Conservation (phyloP, 1,284 basidiomycete species). For the Apiotrichum veenhuisii region DNA sequence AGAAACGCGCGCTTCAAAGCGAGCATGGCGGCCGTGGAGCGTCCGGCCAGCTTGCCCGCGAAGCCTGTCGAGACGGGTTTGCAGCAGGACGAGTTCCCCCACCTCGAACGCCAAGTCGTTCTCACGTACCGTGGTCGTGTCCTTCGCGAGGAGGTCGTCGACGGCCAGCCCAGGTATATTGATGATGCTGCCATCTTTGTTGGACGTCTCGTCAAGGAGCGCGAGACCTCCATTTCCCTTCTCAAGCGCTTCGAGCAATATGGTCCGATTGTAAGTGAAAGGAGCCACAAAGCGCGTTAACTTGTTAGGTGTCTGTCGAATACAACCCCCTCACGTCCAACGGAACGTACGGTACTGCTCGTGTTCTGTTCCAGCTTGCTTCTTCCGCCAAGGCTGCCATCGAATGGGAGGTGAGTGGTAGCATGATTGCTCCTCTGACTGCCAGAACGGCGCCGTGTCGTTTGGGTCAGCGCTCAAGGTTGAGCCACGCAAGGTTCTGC, state of each 20-base stretch:
- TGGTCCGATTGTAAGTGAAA: constrained; percentile 30
- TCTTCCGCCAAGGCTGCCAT: constrained; percentile 27
- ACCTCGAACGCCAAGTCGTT: constrained; percentile 14
- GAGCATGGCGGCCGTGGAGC: background rate
- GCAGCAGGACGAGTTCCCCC: constrained; percentile 2
- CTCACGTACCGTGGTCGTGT: constrained; percentile 30
- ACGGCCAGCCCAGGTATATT: constrained; percentile 18
- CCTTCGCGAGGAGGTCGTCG: constrained; percentile 17
- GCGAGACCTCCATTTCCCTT: constrained; percentile 26
- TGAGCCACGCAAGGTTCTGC: constrained; percentile 28
- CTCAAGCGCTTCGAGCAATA: constrained; percentile 32
- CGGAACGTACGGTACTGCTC: constrained; percentile 22
- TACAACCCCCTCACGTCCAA: constrained; percentile 19
- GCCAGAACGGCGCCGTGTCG: constrained; percentile 26
- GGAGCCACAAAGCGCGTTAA: background rate
- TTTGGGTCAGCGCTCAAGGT: constrained; percentile 32
- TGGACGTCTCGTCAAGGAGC: constrained; percentile 26
- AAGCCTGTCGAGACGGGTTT: background rate
- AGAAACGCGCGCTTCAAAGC: no score
- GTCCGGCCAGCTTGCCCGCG: background rate
- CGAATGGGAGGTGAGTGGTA: constrained; percentile 27
- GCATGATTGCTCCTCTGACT: background rate
- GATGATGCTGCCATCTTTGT: constrained; percentile 39
- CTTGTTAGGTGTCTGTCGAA: constrained; percentile 27
- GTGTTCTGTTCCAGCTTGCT: constrained; percentile 29